Conservation (phyloP, 2,329 filamentous ascomycete species). For the Fusarium tanahbumbuense region DNA sequence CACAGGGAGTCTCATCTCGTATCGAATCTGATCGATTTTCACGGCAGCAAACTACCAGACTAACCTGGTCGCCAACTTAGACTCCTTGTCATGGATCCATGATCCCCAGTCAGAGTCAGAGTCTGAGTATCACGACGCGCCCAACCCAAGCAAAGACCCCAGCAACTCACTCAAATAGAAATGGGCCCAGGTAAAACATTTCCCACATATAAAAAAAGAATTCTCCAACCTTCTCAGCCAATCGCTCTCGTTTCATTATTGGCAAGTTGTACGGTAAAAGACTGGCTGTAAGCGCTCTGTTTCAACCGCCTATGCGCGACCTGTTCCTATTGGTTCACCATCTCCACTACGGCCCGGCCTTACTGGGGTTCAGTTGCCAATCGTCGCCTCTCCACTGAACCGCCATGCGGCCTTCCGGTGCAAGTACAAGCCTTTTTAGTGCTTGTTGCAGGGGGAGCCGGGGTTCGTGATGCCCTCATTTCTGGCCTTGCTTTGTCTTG, state of each 20-base stretch:
- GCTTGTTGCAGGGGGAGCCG: constrained; percentile 10
- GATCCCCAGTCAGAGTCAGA: constrained; percentile 30
- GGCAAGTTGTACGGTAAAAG: constrained; percentile 7
- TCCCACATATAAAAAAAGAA: constrained; percentile 1
- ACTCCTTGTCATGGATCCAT: constrained; percentile 1
- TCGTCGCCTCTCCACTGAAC: constrained; percentile 36
- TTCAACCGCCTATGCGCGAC: constrained; percentile 37
- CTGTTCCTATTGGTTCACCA: constrained; percentile 35
- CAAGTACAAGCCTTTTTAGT: constrained; percentile 8
- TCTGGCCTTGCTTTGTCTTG: neutral
- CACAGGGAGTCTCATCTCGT: constrained; percentile 27
- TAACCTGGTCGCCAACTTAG: constrained; percentile 2
- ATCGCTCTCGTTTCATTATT: constrained; percentile 24
- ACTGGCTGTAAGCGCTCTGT: constrained; percentile 43
- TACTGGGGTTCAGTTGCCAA: constrained; percentile 29
- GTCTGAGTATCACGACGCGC: constrained; percentile 44
- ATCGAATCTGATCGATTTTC: constrained; percentile 30
- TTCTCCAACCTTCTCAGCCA: constrained; percentile 20
- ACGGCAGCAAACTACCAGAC: neutral
- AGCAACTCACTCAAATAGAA: constrained; percentile 2
- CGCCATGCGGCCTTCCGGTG: constrained; percentile 35
- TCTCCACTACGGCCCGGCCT: constrained; percentile 34
- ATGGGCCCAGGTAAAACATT: constrained; percentile 12
- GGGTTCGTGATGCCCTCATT: constrained; percentile 30
- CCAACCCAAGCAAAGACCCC: constrained; percentile 26